Conservation (phyloP, 164 flowering plant genomes). For the Piper longum region DNA sequence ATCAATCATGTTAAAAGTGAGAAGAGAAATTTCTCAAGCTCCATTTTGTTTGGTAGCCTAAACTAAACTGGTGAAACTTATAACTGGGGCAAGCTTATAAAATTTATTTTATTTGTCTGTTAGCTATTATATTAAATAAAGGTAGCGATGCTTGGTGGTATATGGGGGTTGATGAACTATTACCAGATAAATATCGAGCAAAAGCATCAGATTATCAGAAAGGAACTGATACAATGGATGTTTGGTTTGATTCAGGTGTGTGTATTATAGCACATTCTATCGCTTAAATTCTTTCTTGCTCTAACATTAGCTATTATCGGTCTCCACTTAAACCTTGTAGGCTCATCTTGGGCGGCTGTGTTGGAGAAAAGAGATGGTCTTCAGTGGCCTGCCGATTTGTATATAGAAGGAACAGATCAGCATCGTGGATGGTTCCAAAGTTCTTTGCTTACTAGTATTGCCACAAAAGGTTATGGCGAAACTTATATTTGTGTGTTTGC, state of each 20-base stretch:
- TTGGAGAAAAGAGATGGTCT: slow-evolving; percentile 55
- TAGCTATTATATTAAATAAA: slow-evolving; percentile 73
- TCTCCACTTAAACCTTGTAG: slow-evolving; percentile 14
- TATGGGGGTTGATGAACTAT: slow-evolving; percentile 70
- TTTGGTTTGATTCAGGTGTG: slow-evolving; percentile 98
- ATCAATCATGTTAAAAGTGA: slow-evolving; percentile 81
- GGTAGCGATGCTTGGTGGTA: slow-evolving; percentile 99
- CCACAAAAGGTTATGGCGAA: slow-evolving; percentile 41
- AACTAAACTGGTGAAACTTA: neutral
- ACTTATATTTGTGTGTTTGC: too few relatives aligned
- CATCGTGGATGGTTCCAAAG: slow-evolving; percentile 99
- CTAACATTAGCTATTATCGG: neutral
- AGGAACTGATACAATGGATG: slow-evolving; percentile 98
- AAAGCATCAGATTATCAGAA: slow-evolving; percentile 72
- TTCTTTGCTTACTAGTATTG: slow-evolving; percentile 82
- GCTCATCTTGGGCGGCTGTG: slow-evolving; percentile 98
- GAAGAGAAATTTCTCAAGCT: slow-evolving; percentile 6
- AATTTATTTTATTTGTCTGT: slow-evolving; percentile 12
- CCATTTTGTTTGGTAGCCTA: neutral
- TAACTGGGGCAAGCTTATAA: neutral
- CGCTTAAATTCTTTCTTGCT: neutral
- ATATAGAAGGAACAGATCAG: slow-evolving; percentile 96
- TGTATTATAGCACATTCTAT: neutral
- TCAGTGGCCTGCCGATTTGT: slow-evolving; percentile 80
- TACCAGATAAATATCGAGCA: slow-evolving; percentile 69